Evolutionary conservation across 1,139 yeast species (phyloP).

Genomic region (Kazachstania sp.): DNA sequence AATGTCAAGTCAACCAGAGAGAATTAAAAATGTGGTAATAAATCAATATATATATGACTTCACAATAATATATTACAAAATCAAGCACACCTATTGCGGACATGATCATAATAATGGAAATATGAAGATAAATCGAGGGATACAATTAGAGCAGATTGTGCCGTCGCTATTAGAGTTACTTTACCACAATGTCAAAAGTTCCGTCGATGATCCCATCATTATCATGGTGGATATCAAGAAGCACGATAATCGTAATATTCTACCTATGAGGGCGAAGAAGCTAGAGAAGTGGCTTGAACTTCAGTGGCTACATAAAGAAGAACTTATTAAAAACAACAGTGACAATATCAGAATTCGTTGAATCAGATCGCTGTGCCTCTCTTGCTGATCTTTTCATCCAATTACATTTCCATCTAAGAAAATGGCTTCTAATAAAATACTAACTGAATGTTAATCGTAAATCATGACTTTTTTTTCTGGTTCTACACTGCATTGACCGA

Average conservation of each 20-base stretch:
- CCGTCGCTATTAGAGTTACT: conserved; percentile 55
- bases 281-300: conserved; percentile 66
- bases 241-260: conserved; percentile 38
- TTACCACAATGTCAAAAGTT: neutral
- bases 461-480: too few relatives aligned
- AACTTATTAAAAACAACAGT: conserved; percentile 30
- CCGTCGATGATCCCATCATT: conserved; percentile 31
- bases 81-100: conserved; percentile 16
- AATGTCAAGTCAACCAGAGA: neutral
- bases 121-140: conserved; percentile 16
- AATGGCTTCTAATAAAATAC: too few relatives aligned
- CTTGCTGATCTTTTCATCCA: too few relatives aligned
- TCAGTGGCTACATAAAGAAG: conserved; percentile 65
- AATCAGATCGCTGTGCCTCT: too few relatives aligned
- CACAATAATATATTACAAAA: conserved; percentile 40
- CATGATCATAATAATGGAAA: conserved; percentile 21
- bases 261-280: conserved; percentile 42
- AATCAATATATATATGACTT: conserved; percentile 39
- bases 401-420: too few relatives aligned
- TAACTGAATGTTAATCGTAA: too few relatives aligned
- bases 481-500: too few relatives aligned
- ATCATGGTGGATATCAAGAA: conserved; percentile 45
- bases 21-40: conserved; percentile 10
- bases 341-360: too few relatives aligned
- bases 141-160: conserved; percentile 31